A percentile compares a stretch with the other conserved stretches of the same genome.
Conservation (phyloP, 306 rosid genomes). For the Hippophae tibetana region DNA sequence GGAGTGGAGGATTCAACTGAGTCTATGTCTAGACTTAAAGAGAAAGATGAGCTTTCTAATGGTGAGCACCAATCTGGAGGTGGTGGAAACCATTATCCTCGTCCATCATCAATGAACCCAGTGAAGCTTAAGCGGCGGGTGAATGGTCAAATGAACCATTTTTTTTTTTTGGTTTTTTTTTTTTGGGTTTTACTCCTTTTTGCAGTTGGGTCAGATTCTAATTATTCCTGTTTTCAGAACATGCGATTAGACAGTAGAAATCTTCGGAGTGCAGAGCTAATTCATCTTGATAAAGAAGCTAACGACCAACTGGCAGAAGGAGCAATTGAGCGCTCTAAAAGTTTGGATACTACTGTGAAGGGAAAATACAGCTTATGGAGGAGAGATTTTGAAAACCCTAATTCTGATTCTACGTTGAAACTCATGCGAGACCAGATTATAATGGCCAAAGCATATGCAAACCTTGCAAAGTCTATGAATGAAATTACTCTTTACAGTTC, state of each 20-base stretch:
- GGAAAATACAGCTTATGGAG: conserved; percentile 96
- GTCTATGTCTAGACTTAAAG: conserved; percentile 30
- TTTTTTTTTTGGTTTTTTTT: conserved; percentile 13
- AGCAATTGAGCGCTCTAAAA: conserved; percentile 61
- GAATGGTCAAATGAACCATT: conserved; percentile 20
- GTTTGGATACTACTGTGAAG: conserved; percentile 44
- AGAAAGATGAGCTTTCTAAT: conserved; percentile 18
- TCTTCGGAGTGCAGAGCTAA: conserved; percentile 53
- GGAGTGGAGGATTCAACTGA: conserved; percentile 30
- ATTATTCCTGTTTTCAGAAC: conserved; percentile 38
- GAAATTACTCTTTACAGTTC: conserved; percentile 45
- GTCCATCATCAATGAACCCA: conserved; percentile 48
- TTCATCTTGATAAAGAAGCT: conserved; percentile 54
- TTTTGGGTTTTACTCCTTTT: conserved; percentile 7
- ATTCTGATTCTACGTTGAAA: conserved; percentile 86
- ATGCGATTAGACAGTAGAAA: conserved; percentile 75
- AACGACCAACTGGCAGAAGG: conserved; percentile 50
- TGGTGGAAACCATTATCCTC: conserved; percentile 32
- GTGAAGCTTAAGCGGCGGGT: conserved; percentile 81
- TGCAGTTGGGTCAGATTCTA: conserved; percentile 11
- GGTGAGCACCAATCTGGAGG: conserved; percentile 35
- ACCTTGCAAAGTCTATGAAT: conserved; percentile 75
- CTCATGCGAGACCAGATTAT: conserved; percentile 91
- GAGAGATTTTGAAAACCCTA: conserved; percentile 75
- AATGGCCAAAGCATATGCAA: conserved; percentile 85